A percentile compares a stretch with the other conserved stretches of the same genome.
phyloP scores from a whole-genome alignment of 1,284 basidiomycete species.

The Pseudozyma sp. region DNA sequence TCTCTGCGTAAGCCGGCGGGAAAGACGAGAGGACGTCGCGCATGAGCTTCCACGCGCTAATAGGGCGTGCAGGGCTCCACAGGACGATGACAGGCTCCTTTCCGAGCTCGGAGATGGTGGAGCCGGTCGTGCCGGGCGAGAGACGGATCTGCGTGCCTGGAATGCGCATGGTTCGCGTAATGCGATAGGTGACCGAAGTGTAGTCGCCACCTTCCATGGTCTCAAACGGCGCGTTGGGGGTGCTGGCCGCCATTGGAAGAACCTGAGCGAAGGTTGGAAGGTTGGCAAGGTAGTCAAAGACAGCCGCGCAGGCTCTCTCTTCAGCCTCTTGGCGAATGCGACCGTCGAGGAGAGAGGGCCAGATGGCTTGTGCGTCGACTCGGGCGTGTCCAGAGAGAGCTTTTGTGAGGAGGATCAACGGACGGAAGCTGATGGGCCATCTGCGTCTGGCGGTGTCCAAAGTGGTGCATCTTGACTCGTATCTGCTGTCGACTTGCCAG shows the following conservation, averaged over 20 bases:
- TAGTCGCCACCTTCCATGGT: constrained; percentile 75
- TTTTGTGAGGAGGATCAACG: constrained; percentile 79
- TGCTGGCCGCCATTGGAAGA: constrained; percentile 73
- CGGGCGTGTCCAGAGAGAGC: constrained; percentile 75
- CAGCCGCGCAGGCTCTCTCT: constrained; percentile 73
- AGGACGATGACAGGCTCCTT: constrained; percentile 77
- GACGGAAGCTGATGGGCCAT: constrained; percentile 81
- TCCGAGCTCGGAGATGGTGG: constrained; percentile 76
- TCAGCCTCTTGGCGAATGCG: constrained; percentile 30
- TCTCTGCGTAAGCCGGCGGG: constrained; percentile 39
- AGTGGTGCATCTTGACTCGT: constrained; percentile 74
- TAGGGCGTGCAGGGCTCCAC: constrained; percentile 82
- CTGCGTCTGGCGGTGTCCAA: constrained; percentile 82
- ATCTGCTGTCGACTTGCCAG: constrained; percentile 78
- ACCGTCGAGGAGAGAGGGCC: constrained; percentile 38
- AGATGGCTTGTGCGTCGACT: constrained; percentile 39
- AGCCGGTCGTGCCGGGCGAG: constrained; percentile 77
- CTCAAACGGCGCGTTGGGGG: constrained; percentile 76
- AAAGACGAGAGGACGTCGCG: constrained; percentile 80
- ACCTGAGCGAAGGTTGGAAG: constrained; percentile 82
- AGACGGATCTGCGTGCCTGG: constrained; percentile 79
- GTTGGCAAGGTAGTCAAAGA: constrained; percentile 79
- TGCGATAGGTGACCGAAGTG: constrained; percentile 76
- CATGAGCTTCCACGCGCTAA: constrained; percentile 80
- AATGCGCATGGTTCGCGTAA: constrained; percentile 77